Evolutionary conservation across 805 yeast genomes (phyloP).

Genomic region (Scheffersomyces ergatensis): DNA sequence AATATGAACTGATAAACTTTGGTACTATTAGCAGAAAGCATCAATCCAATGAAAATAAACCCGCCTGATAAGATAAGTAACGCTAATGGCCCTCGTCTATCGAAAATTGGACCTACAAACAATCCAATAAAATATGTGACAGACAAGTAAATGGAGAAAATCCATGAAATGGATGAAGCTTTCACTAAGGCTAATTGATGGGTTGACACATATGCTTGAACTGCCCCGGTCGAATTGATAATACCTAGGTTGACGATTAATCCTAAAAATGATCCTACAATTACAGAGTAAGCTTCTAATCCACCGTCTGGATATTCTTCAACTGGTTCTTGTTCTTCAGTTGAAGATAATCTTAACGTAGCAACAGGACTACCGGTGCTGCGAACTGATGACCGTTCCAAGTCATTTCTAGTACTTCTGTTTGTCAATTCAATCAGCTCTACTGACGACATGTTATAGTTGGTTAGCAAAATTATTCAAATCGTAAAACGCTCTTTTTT

Average conservation of each 20-base stretch:
- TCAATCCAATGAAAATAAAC: slow-evolving; percentile 45
- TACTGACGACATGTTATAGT: not conserved
- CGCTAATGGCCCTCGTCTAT: slow-evolving; percentile 52
- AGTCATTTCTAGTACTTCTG: not conserved
- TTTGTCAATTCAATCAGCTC: not conserved
- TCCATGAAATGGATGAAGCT: slow-evolving; percentile 58
- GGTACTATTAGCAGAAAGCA: slow-evolving; percentile 56
- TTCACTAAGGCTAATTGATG: slow-evolving; percentile 49
- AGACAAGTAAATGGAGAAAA: slow-evolving; percentile 56
- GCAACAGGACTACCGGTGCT: not conserved
- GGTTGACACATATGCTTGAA: slow-evolving; percentile 55
- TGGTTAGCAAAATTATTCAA: too few relatives aligned
- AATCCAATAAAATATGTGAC: slow-evolving; percentile 48
- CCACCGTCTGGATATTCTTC: slow-evolving; percentile 59
- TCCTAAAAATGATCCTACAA: slow-evolving; percentile 59
- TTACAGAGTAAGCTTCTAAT: slow-evolving; percentile 49
- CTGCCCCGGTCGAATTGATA: slow-evolving; percentile 58
- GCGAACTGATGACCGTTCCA: not conserved
- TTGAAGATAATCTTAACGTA: not conserved
- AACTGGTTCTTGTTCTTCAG: not conserved
- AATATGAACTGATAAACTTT: slow-evolving; percentile 60
- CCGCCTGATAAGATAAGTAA: slow-evolving; percentile 43
- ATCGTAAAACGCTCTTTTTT: too few relatives aligned
- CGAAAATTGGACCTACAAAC: slow-evolving; percentile 61
- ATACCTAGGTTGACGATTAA: slow-evolving; percentile 54